Percentiles rank a stretch among this genome's conserved stretches.
Conservation (phyloP, 305 asterid species). For the Withania somnifera region DNA sequence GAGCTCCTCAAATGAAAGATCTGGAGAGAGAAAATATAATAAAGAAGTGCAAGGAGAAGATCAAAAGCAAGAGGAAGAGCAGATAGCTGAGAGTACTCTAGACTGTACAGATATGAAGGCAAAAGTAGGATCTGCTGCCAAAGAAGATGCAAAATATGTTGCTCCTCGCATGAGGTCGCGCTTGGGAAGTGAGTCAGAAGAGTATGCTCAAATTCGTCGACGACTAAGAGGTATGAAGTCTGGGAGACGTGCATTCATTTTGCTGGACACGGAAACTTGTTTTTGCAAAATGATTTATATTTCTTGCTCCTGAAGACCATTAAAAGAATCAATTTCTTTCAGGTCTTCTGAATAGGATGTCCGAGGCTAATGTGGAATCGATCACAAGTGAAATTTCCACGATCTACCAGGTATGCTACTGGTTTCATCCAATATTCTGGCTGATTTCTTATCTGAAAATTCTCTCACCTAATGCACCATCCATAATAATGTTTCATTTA, state of each 20-base stretch:
- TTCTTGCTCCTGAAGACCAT: constrained; percentile 6
- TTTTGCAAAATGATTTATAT: not conserved
- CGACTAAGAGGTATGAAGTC: constrained; percentile 48
- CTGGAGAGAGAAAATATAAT: not conserved
- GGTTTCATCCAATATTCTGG: not conserved
- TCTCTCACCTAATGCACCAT: not conserved
- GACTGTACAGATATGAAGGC: constrained; percentile 11
- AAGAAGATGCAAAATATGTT: constrained; percentile 29
- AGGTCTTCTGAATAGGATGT: constrained; percentile 80
- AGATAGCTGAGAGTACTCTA: constrained; percentile 19
- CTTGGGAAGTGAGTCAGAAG: constrained; percentile 48
- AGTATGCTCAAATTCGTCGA: constrained; percentile 57
- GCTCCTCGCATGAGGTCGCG: constrained; percentile 64
- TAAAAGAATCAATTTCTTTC: constrained; percentile 13
- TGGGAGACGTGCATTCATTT: not conserved
- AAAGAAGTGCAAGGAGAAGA: constrained; percentile 10
- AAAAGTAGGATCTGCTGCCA: constrained; percentile 15
- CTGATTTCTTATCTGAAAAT: not conserved
- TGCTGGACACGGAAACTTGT: not conserved
- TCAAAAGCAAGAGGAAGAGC: constrained; percentile 7
- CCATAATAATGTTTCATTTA: not conserved
- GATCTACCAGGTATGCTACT: constrained; percentile 39
- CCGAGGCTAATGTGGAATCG: constrained; percentile 79
- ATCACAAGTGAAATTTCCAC: constrained; percentile 58
- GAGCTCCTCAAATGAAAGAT: constrained; percentile 6